Conservation (phyloP, 768 basidiomycete species). For the Leccinum disarticulatum region DNA sequence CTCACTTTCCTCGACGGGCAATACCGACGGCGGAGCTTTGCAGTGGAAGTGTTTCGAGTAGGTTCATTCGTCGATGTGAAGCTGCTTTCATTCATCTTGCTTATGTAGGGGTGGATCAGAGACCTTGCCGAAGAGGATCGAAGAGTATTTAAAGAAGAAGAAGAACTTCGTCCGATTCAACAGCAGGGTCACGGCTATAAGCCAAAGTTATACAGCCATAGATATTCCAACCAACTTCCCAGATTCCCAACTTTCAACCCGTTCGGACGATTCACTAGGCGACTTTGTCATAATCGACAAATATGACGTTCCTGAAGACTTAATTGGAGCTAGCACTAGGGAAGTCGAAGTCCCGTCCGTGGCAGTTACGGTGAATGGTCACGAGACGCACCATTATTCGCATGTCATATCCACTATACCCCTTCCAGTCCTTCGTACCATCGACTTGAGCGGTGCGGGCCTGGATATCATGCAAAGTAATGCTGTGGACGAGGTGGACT, state of each 20-base stretch:
- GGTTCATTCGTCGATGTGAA: not conserved
- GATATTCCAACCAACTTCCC: not conserved
- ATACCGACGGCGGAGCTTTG: not conserved
- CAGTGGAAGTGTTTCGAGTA: constrained; percentile 15
- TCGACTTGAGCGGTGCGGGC: constrained; percentile 8
- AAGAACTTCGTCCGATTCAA: not conserved
- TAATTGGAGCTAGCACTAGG: not conserved
- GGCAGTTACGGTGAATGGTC: constrained; percentile 9
- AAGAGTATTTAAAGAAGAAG: not conserved
- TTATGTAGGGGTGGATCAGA: constrained; percentile 4
- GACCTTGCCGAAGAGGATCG: constrained; percentile 6
- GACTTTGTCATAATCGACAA: not conserved
- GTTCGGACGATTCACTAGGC: not conserved
- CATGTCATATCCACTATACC: constrained; percentile 14
- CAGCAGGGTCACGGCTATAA: constrained; percentile 6
- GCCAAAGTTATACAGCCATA: not conserved
- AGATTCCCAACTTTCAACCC: not conserved
- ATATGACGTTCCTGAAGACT: not conserved
- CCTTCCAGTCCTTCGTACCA: constrained; percentile 3
- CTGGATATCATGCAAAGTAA: constrained; percentile 9
- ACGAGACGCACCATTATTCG: constrained; percentile 10
- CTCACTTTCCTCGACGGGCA: not conserved
- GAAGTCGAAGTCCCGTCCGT: constrained; percentile 1
- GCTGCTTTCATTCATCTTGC: not conserved
- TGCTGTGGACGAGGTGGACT: not conserved